These are phyloP conservation scores for Lobosporangium transversale DNA, from an alignment of 192 early-diverging fungal genomes.

Conservation along the genomic window DNA sequence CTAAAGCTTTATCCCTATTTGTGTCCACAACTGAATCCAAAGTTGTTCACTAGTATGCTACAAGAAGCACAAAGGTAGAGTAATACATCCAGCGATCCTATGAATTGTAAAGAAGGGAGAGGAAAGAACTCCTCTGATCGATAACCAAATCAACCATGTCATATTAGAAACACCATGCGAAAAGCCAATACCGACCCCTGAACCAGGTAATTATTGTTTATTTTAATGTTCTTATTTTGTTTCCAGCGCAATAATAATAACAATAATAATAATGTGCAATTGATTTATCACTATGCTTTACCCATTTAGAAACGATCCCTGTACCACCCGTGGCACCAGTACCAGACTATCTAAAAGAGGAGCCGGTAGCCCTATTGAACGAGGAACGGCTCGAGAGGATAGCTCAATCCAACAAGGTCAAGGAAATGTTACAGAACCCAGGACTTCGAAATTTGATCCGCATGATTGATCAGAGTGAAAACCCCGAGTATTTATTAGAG, in stretches of 20 bases:
- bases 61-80: slow-evolving; percentile 52
- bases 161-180: slow-evolving; percentile 41
- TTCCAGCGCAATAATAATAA: too few species aligned
- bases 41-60: slow-evolving; percentile 50
- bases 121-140: not conserved
- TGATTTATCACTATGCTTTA: not conserved
- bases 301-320: slow-evolving; percentile 26
- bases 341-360: slow-evolving; percentile 42
- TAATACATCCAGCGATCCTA: too few species aligned
- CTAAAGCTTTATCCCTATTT: not conserved
- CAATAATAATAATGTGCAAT: not conserved
- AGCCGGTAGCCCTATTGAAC: slow-evolving; percentile 34
- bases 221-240: too few species aligned
- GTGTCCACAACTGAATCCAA: not conserved
- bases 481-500: slow-evolving; percentile 47
- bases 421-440: slow-evolving; percentile 40
- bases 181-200: slow-evolving; percentile 38
- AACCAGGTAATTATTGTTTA: slow-evolving; percentile 39
- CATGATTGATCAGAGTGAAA: slow-evolving; percentile 49
- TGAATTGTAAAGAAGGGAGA: not conserved
- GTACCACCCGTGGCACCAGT: slow-evolving; percentile 33
- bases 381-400: slow-evolving; percentile 27
- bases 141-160: not conserved
- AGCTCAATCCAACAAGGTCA: slow-evolving; percentile 17
- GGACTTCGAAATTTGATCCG: slow-evolving; percentile 23